Percentiles rank a stretch among this genome's conserved stretches.
Conservation (phyloP, 345 rosid species). For the Capsella bursapastoris region DNA sequence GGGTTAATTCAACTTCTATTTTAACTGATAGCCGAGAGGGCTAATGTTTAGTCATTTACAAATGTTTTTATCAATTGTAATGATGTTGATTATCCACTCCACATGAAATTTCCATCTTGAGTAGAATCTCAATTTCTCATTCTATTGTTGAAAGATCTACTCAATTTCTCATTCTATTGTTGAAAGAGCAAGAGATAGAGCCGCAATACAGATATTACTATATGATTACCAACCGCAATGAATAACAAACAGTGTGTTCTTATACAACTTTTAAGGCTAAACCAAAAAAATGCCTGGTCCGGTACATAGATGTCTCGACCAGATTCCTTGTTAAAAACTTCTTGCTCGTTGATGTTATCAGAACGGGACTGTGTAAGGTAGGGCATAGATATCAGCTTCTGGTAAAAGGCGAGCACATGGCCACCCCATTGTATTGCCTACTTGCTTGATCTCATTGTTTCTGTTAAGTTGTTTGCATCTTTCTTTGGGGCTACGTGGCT, state of each 20-base stretch:
- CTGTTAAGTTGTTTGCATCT: conserved; percentile 33
- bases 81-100: neutral
- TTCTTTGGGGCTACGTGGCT: conserved; percentile 35
- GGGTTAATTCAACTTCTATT: conserved; percentile 24
- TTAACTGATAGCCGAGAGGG: conserved; percentile 2
- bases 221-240: conserved; percentile 19
- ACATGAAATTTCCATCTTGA: neutral
- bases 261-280: conserved; percentile 21
- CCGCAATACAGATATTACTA: conserved; percentile 12
- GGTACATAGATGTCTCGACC: conserved; percentile 29
- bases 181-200: neutral
- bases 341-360: conserved; percentile 39
- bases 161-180: neutral
- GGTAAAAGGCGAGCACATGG: conserved; percentile 55
- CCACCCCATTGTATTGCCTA: conserved; percentile 35
- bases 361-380: conserved; percentile 74
- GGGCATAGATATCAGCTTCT: conserved; percentile 54
- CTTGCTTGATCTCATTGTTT: conserved; percentile 26
- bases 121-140: neutral
- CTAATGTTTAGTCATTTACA: conserved; percentile 9
- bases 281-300: conserved; percentile 36
- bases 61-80: neutral
- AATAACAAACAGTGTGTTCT: conserved; percentile 37
- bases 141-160: neutral
- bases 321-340: conserved; percentile 26